phyloP scores from a whole-genome alignment of 306 rosid species.

The Mimosa pudica region DNA sequence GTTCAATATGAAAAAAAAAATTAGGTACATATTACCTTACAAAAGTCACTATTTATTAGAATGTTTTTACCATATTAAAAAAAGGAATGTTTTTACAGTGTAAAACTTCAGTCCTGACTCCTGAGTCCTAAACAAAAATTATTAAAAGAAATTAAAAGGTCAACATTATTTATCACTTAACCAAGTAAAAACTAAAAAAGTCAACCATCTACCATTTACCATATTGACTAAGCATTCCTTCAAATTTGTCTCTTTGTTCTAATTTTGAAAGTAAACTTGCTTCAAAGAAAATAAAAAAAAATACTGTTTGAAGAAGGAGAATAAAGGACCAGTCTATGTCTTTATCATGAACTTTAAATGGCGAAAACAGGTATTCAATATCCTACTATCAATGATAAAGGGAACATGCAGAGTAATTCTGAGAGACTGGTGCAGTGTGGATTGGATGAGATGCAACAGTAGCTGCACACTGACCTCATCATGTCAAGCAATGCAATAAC shows the following conservation, averaged over 20 bases:
- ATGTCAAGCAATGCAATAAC: constrained; percentile 66
- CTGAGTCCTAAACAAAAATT: background rate
- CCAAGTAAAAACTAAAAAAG: constrained; percentile 8
- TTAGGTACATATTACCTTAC: constrained; percentile 13
- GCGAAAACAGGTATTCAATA: constrained; percentile 37
- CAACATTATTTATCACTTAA: background rate
- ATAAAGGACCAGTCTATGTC: constrained; percentile 43
- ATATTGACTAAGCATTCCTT: constrained; percentile 14
- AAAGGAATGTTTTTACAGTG: background rate
- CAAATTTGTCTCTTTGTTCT: constrained; percentile 41
- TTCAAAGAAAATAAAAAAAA: constrained; percentile 33
- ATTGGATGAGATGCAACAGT: constrained; percentile 66
- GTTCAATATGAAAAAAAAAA: constrained; percentile 23
- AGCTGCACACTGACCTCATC: constrained; percentile 46
- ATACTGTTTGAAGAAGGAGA: constrained; percentile 24
- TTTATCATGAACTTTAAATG: constrained; percentile 38
- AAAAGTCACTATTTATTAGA: background rate
- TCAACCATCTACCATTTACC: constrained; percentile 16
- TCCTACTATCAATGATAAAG: constrained; percentile 41
- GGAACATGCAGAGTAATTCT: constrained; percentile 41
- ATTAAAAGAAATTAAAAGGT: constrained; percentile 22
- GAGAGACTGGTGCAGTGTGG: constrained; percentile 42
- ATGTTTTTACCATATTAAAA: too few species aligned
- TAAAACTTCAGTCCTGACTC: background rate
- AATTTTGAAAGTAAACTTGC: constrained; percentile 29